Evolutionary conservation across 2,329 filamentous ascomycete genomes (phyloP), one percentile per base, ranked within the genome.

Genomic region (Aspergillus spinulosporus): DNA sequence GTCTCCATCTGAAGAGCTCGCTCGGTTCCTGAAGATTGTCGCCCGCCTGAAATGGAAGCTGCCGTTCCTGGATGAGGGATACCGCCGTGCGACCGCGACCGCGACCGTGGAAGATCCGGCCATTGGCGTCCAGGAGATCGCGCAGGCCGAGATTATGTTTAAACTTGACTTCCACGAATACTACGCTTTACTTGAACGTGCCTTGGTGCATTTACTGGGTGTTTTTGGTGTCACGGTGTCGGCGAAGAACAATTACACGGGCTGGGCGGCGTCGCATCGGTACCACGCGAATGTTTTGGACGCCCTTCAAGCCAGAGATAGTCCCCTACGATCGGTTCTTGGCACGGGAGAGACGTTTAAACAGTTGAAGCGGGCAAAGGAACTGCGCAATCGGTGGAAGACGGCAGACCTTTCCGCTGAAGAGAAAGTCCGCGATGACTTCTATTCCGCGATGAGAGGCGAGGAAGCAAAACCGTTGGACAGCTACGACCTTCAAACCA

Each of bases 111-210:
- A 70, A 26, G 21, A 46, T 2, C 48, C 37, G 1, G 39, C 14
- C 9, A 54, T 60, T 2, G 66, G 65, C n/a, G 34, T 12, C 6
- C 7, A 11, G 7, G 34, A 37, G 4, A 54, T 66, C 45, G 49
- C 62, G 1, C 62, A 71, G 11, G 82, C 82, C 0, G 84, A 87
- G 69, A 79, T 83, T 12, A 89, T 89, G 79, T 90, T 90, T 76
- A 90, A 90, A 69, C 80, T 90, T 6, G 88, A 90, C 66, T 91
- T 90, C 61, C 86, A 88, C 72, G 88, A 91, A 66, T 90, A 87
- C 70, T 90, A 90, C 74, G 84, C 84, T 51, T 79, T 89, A 36
- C 81, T 90, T 5, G 88, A 91, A 72, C 83, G 88, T 31, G 87
- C 86, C 0, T 77, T 90, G 5, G 85, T 89, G 1, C 82, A 87